Conservation (phyloP, 169 alveolate species). For the Plasmodium sp. region DNA sequence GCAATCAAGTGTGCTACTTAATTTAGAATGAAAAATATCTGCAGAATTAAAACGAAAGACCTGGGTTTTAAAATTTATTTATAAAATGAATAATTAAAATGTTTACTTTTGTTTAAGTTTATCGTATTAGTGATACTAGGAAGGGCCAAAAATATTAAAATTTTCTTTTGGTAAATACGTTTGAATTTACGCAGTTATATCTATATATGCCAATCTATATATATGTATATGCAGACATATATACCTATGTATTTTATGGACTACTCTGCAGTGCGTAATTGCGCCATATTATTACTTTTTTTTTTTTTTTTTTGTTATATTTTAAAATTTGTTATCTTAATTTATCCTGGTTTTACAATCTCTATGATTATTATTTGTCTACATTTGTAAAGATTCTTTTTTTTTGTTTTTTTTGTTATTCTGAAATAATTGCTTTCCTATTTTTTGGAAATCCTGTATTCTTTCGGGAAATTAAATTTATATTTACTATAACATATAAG, state of each 20-base stretch:
- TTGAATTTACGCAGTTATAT: not conserved
- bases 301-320: too few species aligned
- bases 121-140: not conserved
- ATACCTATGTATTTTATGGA: not conserved
- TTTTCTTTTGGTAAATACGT: not conserved
- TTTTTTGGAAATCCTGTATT: too few species aligned
- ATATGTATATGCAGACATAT: not conserved
- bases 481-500: too few species aligned
- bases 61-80: not conserved
- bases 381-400: too few species aligned
- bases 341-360: too few species aligned
- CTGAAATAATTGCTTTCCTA: too few species aligned
- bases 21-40: not conserved
- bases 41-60: not conserved
- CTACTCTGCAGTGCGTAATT: not conserved
- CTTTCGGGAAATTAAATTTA: too few species aligned
- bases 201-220: not conserved
- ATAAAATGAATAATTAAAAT: not conserved
- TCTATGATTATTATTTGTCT: too few species aligned
- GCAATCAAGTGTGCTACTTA: not conserved
- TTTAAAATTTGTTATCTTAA: too few species aligned
- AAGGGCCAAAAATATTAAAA: not conserved
- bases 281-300: not conserved
- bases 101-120: not conserved
- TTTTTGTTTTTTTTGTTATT: too few species aligned